These are phyloP conservation scores for Ophiostoma angusticollis DNA, from an alignment of 2,329 filamentous ascomycete species.

Conservation along the genomic window DNA sequence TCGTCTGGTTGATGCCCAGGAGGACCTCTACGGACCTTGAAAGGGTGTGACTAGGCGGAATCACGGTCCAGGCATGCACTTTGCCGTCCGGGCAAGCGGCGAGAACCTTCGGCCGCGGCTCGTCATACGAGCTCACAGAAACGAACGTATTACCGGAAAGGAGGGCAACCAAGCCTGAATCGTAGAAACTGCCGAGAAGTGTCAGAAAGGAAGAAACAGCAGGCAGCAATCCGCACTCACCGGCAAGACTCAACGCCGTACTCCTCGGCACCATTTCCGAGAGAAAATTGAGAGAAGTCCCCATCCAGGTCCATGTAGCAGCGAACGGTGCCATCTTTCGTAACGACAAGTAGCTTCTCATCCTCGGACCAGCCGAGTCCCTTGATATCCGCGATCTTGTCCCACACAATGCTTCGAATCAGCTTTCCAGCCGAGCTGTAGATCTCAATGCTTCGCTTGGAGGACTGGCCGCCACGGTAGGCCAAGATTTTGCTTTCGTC, in stretches of 20 bases:
- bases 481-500: slow-evolving; percentile 76
- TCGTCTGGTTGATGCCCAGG: slow-evolving; percentile 69
- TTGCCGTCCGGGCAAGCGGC: slow-evolving; percentile 64
- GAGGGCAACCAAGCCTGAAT: slow-evolving; percentile 81
- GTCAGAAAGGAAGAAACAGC: too few relatives aligned
- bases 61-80: slow-evolving; percentile 78
- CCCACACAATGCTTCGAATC: slow-evolving; percentile 79
- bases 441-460: slow-evolving; percentile 80
- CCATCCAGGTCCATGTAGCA: slow-evolving; percentile 87
- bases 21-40: slow-evolving; percentile 90
- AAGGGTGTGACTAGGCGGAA: slow-evolving; percentile 76
- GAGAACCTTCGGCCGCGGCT: slow-evolving; percentile 76
- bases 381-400: slow-evolving; percentile 65
- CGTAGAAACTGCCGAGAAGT: slow-evolving; percentile 76
- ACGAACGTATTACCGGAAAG: slow-evolving; percentile 79
- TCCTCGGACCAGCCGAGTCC: slow-evolving; percentile 95
- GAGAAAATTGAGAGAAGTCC: slow-evolving; percentile 86
- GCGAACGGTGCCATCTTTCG: slow-evolving; percentile 77
- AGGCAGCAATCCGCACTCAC: too few relatives aligned
- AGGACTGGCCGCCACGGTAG: slow-evolving; percentile 56
- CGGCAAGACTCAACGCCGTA: slow-evolving; percentile 77
- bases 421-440: slow-evolving; percentile 88
- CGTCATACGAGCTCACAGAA: slow-evolving; percentile 76
- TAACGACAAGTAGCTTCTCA: slow-evolving; percentile 79
- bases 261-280: slow-evolving; percentile 82